These are phyloP conservation scores for Lyophyllum shimeji DNA, from an alignment of 768 basidiomycete genomes.

Conservation along the genomic window DNA sequence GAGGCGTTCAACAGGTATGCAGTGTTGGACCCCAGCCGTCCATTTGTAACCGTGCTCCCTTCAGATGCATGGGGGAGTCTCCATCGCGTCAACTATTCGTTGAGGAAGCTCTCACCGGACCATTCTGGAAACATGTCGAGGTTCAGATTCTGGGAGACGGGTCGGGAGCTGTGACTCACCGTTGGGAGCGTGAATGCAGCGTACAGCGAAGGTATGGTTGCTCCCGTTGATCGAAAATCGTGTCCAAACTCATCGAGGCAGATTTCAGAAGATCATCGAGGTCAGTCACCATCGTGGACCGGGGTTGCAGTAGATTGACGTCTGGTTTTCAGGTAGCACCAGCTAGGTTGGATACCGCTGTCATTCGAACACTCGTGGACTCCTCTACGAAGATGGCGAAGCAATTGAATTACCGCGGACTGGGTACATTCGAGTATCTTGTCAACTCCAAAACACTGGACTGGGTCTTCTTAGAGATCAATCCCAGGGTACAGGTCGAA, in stretches of 20 bases:
- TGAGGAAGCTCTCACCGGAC: slow-evolving; percentile 80
- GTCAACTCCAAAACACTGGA: slow-evolving; percentile 68
- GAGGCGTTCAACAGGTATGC: slow-evolving; percentile 64
- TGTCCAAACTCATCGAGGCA: slow-evolving; percentile 2
- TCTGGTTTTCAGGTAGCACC: slow-evolving; percentile 49
- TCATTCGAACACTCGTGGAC: slow-evolving; percentile 63
- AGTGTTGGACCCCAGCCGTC: neutral
- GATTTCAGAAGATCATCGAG: slow-evolving; percentile 85
- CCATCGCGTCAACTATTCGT: slow-evolving; percentile 64
- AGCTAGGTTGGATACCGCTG: slow-evolving; percentile 70
- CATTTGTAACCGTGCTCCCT: neutral
- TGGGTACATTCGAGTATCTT: slow-evolving; percentile 89
- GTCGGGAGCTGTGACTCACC: slow-evolving; percentile 74
- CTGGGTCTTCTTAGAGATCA: slow-evolving; percentile 61
- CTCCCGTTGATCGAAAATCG: neutral
- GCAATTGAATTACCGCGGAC: slow-evolving; percentile 77
- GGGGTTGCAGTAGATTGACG: neutral
- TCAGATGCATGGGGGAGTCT: slow-evolving; percentile 37
- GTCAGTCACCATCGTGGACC: slow-evolving; percentile 30
- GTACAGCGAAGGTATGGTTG: slow-evolving; percentile 71
- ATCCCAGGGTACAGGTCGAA: slow-evolving; percentile 81
- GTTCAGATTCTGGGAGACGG: slow-evolving; percentile 84
- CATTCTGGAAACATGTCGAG: slow-evolving; percentile 79
- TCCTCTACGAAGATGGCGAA: slow-evolving; percentile 81
- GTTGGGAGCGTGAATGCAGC: slow-evolving; percentile 92